phyloP scores from a whole-genome alignment of 2,329 filamentous ascomycete species.

The Colletotrichum ledebouriae region DNA sequence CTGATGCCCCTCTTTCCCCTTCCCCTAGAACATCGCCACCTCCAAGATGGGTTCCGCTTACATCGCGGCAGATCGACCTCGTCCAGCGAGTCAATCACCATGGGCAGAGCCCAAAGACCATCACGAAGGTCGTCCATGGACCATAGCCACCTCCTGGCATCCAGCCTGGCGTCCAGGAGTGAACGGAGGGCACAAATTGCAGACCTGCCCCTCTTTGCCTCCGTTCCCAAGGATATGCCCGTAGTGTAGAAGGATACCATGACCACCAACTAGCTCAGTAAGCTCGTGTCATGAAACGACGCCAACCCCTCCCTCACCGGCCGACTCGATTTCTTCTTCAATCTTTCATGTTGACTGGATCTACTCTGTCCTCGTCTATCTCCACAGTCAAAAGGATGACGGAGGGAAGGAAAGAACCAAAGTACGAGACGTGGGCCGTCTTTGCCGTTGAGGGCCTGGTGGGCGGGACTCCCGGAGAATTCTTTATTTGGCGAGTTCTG shows the following conservation, averaged over 20 bases:
- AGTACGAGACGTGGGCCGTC: conserved; percentile 3
- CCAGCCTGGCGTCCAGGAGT: conserved; percentile 16
- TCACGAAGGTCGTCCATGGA: neutral
- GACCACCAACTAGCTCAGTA: conserved; percentile 21
- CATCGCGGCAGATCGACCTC: conserved; percentile 36
- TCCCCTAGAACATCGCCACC: neutral
- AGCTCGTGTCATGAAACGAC: conserved; percentile 34
- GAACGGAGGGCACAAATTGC: conserved; percentile 1
- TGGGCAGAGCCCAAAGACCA: conserved; percentile 2
- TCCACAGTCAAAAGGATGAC: neutral
- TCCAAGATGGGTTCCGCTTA: neutral
- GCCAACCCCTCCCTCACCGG: conserved; percentile 28
- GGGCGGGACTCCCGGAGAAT: conserved; percentile 24
- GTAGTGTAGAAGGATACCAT: conserved; percentile 2
- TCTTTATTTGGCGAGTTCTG: neutral
- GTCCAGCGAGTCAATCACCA: conserved; percentile 20
- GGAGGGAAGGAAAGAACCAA: neutral
- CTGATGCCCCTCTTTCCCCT: neutral
- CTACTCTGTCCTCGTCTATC: conserved; percentile 11
- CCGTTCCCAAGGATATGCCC: neutral
- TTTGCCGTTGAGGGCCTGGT: neutral
- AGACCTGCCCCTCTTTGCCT: neutral
- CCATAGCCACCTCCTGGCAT: conserved; percentile 36
- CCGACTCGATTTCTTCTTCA: conserved; percentile 16
- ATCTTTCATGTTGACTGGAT: conserved; percentile 1